These are phyloP conservation scores for Cryphonectria carpinicola DNA, from an alignment of 2,329 filamentous ascomycete genomes.

Conservation along the genomic window DNA sequence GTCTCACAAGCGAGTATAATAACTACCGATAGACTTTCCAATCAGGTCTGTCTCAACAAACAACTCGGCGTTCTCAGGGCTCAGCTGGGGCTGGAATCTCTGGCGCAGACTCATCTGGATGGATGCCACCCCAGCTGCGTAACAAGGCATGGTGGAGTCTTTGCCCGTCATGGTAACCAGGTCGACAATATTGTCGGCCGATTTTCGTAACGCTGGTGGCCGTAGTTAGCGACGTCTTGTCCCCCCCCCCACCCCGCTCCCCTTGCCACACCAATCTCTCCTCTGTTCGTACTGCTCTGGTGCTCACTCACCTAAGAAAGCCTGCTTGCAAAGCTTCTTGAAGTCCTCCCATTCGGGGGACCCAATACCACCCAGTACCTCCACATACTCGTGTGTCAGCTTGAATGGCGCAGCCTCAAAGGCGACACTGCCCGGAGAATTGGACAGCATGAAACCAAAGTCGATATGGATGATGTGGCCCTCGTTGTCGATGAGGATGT, in stretches of 20 bases:
- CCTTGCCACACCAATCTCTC: neutral
- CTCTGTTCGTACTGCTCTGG: neutral
- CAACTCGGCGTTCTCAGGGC: slow-evolving; percentile 77
- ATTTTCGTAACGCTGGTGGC: slow-evolving; percentile 67
- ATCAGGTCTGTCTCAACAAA: slow-evolving; percentile 82
- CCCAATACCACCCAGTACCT: slow-evolving; percentile 75
- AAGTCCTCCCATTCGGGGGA: slow-evolving; percentile 75
- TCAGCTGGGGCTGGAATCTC: slow-evolving; percentile 81
- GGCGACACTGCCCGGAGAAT: slow-evolving; percentile 80
- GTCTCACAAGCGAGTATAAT: slow-evolving; percentile 80
- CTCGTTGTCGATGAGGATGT: slow-evolving; percentile 82
- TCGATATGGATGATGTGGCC: slow-evolving; percentile 89
- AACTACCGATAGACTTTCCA: slow-evolving; percentile 81
- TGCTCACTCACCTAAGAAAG: slow-evolving; percentile 73
- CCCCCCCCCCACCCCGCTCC: no score
- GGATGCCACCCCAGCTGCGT: slow-evolving; percentile 71
- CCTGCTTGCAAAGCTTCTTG: slow-evolving; percentile 79
- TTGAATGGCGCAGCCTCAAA: slow-evolving; percentile 90
- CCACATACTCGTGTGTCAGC: slow-evolving; percentile 80
- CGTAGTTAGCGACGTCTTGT: slow-evolving; percentile 27
- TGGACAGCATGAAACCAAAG: slow-evolving; percentile 89
- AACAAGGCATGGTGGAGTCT: slow-evolving; percentile 85
- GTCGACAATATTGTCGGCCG: slow-evolving; percentile 80
- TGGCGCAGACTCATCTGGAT: slow-evolving; percentile 72
- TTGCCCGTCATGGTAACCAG: slow-evolving; percentile 83